A percentile compares a stretch with the other conserved stretches of the same genome.
These are phyloP conservation scores for Protomyces lactucae-debilis DNA, from an alignment of 1,139 yeast genomes.

Conservation along the genomic window DNA sequence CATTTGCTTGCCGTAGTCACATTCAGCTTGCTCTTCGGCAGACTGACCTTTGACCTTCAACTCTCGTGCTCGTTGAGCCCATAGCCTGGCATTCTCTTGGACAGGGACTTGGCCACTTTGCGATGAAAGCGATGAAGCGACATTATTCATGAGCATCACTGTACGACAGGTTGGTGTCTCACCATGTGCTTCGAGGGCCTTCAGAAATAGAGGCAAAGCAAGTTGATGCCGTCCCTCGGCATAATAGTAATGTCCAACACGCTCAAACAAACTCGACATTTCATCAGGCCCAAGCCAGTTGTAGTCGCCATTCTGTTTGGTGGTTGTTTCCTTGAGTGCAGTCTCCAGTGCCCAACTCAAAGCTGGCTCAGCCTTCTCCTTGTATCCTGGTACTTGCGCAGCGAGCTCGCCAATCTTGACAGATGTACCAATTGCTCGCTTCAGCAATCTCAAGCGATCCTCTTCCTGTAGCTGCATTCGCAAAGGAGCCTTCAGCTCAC, in stretches of 20 bases:
- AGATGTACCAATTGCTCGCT: slow-evolving; percentile 19
- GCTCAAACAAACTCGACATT: slow-evolving; percentile 12
- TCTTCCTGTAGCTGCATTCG: neutral
- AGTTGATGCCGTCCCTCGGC: neutral
- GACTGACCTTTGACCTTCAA: neutral
- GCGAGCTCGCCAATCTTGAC: slow-evolving; percentile 22
- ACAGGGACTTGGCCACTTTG: neutral
- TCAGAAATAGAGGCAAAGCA: slow-evolving; percentile 14
- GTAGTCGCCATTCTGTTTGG: neutral
- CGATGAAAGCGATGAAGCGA: slow-evolving; percentile 17
- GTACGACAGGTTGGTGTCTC: slow-evolving; percentile 4
- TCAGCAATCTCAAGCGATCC: slow-evolving; percentile 1
- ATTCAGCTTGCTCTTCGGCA: slow-evolving; percentile 11
- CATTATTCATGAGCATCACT: slow-evolving; percentile 18
- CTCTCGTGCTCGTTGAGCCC: slow-evolving; percentile 20
- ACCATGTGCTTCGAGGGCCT: slow-evolving; percentile 6
- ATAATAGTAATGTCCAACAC: slow-evolving; percentile 14
- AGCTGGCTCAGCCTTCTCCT: slow-evolving; percentile 2
- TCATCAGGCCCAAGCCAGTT: slow-evolving; percentile 17
- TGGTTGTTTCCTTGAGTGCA: slow-evolving; percentile 3
- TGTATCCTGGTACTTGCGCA: neutral
- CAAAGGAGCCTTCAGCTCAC: slow-evolving; percentile 8
- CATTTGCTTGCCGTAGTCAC: slow-evolving; percentile 14
- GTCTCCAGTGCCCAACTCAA: slow-evolving; percentile 23
- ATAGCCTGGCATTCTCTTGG: slow-evolving; percentile 15